phyloP scores from a whole-genome alignment of 192 early-diverging fungal species.

The Gamsiella multidivaricata region DNA sequence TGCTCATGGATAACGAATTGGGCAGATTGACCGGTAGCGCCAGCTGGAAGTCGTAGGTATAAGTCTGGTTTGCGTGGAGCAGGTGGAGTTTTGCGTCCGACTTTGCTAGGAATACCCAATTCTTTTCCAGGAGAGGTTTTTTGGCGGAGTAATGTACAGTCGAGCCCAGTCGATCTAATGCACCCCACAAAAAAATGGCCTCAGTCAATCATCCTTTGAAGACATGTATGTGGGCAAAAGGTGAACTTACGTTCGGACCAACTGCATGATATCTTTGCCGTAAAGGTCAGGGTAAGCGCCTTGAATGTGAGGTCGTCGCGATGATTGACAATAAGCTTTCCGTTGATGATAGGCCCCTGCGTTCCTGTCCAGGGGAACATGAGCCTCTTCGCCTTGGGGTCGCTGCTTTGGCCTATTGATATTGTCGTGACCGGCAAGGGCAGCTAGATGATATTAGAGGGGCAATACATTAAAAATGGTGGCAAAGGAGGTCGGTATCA shows the following conservation, averaged over 20 bases:
- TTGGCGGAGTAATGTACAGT: slow-evolving; percentile 26
- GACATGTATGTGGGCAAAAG: not conserved
- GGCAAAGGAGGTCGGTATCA: not conserved
- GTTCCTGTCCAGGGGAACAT: slow-evolving; percentile 51
- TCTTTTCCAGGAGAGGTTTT: slow-evolving; percentile 41
- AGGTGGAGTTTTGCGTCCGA: slow-evolving; percentile 31
- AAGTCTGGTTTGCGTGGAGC: slow-evolving; percentile 38
- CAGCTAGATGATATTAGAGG: not conserved
- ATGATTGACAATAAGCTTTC: slow-evolving; percentile 43
- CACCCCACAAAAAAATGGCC: not conserved
- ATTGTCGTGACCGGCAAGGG: not conserved
- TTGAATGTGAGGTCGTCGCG: slow-evolving; percentile 42
- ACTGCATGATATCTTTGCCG: slow-evolving; percentile 31
- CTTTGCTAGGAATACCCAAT: slow-evolving; percentile 38
- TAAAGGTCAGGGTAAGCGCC: slow-evolving; percentile 31
- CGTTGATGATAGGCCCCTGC: slow-evolving; percentile 43
- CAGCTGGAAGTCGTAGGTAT: slow-evolving; percentile 40
- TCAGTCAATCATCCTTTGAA: not conserved
- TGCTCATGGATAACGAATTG: slow-evolving; percentile 40
- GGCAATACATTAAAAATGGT: not conserved
- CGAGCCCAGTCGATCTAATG: slow-evolving; percentile 14
- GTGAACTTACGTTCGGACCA: slow-evolving; percentile 37
- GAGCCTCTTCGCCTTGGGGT: slow-evolving; percentile 28
- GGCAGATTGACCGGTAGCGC: slow-evolving; percentile 43
- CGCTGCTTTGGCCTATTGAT: slow-evolving; percentile 19